Base-by-base conservation (phyloP, 345 rosid species). In the Noccaea bulbosa region DNA sequence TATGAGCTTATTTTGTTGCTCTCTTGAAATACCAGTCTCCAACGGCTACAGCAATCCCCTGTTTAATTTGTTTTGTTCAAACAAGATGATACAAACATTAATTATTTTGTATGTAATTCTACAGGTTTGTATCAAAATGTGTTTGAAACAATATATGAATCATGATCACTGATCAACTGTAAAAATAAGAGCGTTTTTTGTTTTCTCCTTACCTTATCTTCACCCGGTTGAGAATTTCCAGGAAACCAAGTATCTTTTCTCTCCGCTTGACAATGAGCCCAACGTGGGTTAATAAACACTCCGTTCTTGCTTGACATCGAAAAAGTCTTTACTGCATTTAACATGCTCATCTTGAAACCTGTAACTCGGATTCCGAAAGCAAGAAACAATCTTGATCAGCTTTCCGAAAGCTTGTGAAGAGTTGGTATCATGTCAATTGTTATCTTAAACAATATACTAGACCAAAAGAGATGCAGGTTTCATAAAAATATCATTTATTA, bases 21-120 rank as follows among this genome's bases (percentile, higher is more conserved):
- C 94, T 84, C 7, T 80, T 88, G 41, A 91, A 93, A 59, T 83
- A 93, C 97, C 97, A 93, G 59, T 91, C 89, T 76, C 96, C 98
- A 47, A 91, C 97, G 7, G 92, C 89, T 51, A 84, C 75, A 14
- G 96, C 91, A 50, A 91, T 77, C 8, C 89, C 85, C 96, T 91
- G 89, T 82, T 54, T n/a, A n/a, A n/a, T n/a, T n/a, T 49, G 7
- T 37, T 5, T 63, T 22, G 24, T 47, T 49, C 9, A 40, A 41
- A 34, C 56, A 72, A 72, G 14, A 57, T 66, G 57, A 10, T 46
- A 49, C 16, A n/a, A 16, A 9, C 39, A 46, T 58, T 35, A 44
- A 44, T 0, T 20, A 24, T 16, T 34, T 8, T 33, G 7, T 49
- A 17, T 20, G 46, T 8, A 46, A 33, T 2, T 45, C 5, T 20